phyloP scores from a whole-genome alignment of 106 monocot species.

The Hemerocallis citrina region DNA sequence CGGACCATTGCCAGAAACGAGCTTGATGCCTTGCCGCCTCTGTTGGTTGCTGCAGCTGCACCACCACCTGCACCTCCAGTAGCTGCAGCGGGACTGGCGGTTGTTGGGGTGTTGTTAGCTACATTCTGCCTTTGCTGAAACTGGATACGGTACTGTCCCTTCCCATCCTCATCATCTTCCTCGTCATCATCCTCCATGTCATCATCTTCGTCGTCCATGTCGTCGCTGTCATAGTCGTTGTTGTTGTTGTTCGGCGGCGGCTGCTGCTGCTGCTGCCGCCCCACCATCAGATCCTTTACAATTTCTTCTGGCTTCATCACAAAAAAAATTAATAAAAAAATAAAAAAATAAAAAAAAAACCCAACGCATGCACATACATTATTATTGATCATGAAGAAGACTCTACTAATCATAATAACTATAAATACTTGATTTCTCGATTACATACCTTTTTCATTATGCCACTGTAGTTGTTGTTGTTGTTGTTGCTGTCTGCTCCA shows the following conservation, averaged over 20 bases:
- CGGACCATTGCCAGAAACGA: conserved; percentile 36
- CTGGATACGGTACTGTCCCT: conserved; percentile 38
- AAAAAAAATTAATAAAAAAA: too few species aligned
- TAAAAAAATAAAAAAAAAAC: not conserved
- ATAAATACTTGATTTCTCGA: not conserved
- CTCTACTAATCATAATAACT: not conserved
- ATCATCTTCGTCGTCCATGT: conserved; percentile 25
- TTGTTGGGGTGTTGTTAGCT: too few species aligned
- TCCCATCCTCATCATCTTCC: conserved; percentile 20
- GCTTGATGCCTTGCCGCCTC: conserved; percentile 1
- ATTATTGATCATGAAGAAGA: not conserved
- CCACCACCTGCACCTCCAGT: not conserved
- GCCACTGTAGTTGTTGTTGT: not conserved
- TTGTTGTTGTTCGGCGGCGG: conserved; percentile 10
- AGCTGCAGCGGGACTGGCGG: too few species aligned
- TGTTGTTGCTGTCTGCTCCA: conserved; percentile 3
- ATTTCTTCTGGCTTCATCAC: conserved; percentile 74
- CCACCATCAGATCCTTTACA: conserved; percentile 45
- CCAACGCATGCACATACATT: too few species aligned
- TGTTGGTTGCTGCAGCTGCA: not conserved
- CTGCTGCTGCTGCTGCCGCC: too few species aligned
- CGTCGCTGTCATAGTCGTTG: conserved; percentile 21
- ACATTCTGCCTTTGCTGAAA: conserved; percentile 1
- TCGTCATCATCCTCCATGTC: conserved; percentile 2
- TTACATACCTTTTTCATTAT: conserved; percentile 34